Percentiles rank a stretch among this genome's conserved stretches.
Evolutionary conservation across 2,329 filamentous ascomycete species (phyloP).

Genomic region (Scleromitrula shiraiana): DNA sequence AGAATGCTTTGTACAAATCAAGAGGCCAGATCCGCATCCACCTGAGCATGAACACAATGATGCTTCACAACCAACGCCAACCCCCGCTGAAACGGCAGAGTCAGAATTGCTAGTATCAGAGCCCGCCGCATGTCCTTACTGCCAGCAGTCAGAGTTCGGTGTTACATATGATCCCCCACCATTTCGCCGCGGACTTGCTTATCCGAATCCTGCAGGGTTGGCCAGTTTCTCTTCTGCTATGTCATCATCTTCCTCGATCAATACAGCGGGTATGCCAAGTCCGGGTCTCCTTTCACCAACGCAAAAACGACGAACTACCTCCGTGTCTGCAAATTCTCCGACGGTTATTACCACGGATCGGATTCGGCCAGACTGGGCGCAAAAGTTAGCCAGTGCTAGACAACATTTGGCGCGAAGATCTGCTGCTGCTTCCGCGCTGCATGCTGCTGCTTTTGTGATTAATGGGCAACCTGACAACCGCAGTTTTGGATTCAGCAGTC

Average conservation of each 20-base stretch:
- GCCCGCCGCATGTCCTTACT: slow-evolving; percentile 88
- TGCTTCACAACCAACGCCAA: slow-evolving; percentile 18
- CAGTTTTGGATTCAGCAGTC: slow-evolving; percentile 25
- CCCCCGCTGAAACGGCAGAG: slow-evolving; percentile 30
- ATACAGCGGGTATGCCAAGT: slow-evolving; percentile 38
- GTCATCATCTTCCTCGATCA: slow-evolving; percentile 78
- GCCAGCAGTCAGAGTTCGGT: slow-evolving; percentile 88
- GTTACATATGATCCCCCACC: slow-evolving; percentile 89
- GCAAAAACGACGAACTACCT: slow-evolving; percentile 51
- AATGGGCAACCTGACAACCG: slow-evolving; percentile 33
- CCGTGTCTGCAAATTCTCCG: slow-evolving; percentile 73
- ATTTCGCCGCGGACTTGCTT: slow-evolving; percentile 76
- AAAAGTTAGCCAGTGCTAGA: slow-evolving; percentile 77
- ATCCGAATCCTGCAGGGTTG: slow-evolving; percentile 48
- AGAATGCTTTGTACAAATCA: slow-evolving; percentile 98
- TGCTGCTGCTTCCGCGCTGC: slow-evolving; percentile 69
- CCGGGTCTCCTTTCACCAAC: slow-evolving; percentile 18
- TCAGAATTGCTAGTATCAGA: slow-evolving; percentile 75
- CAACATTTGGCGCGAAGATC: slow-evolving; percentile 79
- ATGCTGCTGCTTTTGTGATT: slow-evolving; percentile 52
- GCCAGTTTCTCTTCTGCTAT: slow-evolving; percentile 59
- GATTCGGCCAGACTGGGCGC: slow-evolving; percentile 88
- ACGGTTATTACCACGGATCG: slow-evolving; percentile 88
- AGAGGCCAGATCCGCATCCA: slow-evolving; percentile 82
- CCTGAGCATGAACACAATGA: slow-evolving; percentile 56